Base-by-base conservation (phyloP, 495 filamentous ascomycete genomes). In the Lepidopterella palustris region DNA sequence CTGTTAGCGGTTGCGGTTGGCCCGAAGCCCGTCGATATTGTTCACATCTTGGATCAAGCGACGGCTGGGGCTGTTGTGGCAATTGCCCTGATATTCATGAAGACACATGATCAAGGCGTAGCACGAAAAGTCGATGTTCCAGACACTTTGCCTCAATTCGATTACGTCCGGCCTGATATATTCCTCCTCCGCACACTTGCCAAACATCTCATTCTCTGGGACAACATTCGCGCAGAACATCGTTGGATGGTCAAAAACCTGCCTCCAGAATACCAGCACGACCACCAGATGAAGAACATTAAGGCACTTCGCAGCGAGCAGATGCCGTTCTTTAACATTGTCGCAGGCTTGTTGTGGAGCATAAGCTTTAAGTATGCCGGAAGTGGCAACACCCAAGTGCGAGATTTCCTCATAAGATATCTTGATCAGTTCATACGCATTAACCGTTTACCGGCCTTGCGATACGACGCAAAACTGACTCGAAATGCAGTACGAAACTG, bases 1-100 rank as follows among this genome's bases (percentile, higher is more conserved):
- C 76, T 99, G 27, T 78, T 97, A 26, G 79, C 85, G 1, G 78
- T 97, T 42, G 92, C 93, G 5, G 87, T 92, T 15, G 86, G 88
- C 4, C 89, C 86, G 5, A 93, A 92, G 74, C 86, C 91, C 49
- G 88, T 96, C 27, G 85, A 90, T 54, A 75, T 92, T 26, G 90
- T 96, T 21, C 91, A 99, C 66, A 82, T 97, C 18, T 80, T 97
- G 1, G 93, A 99, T 63, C 87, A 90, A 65, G 91, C 93, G 24
- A 93, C 89, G 20, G 88, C 93, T 29, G 92, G 86, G 40, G 91
- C 93, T 0, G 90, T 89, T 1, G 80, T 97, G 50, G 91, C 93
- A 2, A 79, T 97, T 50, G 84, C 90, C n/a, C 80, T 97, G 40
- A 92, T 97, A 47, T 99, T 91, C 72, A 95, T 99, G 91, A 97